Conservation (phyloP, 768 basidiomycete species). For the Pleurotus ostreatus region DNA sequence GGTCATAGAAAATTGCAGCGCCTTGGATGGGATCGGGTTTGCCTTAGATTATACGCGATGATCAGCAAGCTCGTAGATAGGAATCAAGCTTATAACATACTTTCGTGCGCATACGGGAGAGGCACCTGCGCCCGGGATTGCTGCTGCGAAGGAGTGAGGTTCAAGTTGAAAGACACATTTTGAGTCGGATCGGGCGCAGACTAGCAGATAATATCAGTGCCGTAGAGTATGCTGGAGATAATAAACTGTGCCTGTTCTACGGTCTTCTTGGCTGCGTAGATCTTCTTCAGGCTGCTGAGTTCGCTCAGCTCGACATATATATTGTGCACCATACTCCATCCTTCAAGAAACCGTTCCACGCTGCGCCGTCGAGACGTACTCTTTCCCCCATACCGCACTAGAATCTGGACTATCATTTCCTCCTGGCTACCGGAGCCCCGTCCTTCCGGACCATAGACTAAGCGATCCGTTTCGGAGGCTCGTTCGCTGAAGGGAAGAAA, state of each 20-base stretch:
- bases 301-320: slow-evolving; percentile 43
- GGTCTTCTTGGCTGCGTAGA: slow-evolving; percentile 35
- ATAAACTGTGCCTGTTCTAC: slow-evolving; percentile 25
- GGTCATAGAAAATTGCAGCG: slow-evolving; percentile 78
- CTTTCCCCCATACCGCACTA: slow-evolving; percentile 41
- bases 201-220: slow-evolving; percentile 16
- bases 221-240: neutral
- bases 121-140: slow-evolving; percentile 78
- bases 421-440: slow-evolving; percentile 38
- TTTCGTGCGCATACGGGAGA: slow-evolving; percentile 84
- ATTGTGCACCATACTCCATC: slow-evolving; percentile 39
- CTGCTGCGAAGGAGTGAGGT: slow-evolving; percentile 78
- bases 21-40: slow-evolving; percentile 16
- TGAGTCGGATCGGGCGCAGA: slow-evolving; percentile 56
- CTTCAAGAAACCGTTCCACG: slow-evolving; percentile 61
- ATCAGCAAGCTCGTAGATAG: neutral
- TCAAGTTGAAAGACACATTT: slow-evolving; percentile 83
- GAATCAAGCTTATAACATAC: slow-evolving; percentile 27
- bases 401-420: slow-evolving; percentile 61
- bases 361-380: slow-evolving; percentile 44
- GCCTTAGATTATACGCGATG: slow-evolving; percentile 29
- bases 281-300: slow-evolving; percentile 47
- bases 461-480: slow-evolving; percentile 48
- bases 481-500: slow-evolving; percentile 70
- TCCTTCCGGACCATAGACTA: slow-evolving; percentile 56